A percentile compares a stretch with the other conserved stretches of the same genome.
These are phyloP conservation scores for Athelia sp. DNA, from an alignment of 1,284 basidiomycete species.

Conservation along the genomic window DNA sequence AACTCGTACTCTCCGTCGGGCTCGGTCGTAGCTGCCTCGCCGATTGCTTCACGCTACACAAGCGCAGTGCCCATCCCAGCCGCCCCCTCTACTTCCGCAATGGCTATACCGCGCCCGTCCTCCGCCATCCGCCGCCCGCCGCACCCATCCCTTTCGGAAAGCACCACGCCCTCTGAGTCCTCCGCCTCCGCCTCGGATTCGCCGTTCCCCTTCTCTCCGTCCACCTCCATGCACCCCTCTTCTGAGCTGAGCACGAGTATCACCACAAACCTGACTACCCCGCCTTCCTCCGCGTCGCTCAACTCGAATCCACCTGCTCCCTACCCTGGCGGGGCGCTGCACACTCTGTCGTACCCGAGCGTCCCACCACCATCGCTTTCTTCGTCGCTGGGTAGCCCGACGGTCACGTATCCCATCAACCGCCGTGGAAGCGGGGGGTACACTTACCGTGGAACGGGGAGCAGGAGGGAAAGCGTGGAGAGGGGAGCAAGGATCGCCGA, in stretches of 20 bases:
- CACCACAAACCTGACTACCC: constrained; percentile 60
- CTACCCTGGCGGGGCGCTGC: constrained; percentile 21
- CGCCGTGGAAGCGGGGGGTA: no score
- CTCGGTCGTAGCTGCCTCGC: constrained; percentile 31
- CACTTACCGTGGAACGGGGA: no score
- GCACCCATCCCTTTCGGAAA: constrained; percentile 37
- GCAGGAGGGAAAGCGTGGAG: constrained; percentile 55
- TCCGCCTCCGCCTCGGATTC: constrained; percentile 56
- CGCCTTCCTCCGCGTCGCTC: constrained; percentile 53
- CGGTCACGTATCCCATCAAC: constrained; percentile 40
- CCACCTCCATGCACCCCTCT: constrained; percentile 43
- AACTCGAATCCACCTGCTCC: constrained; percentile 34
- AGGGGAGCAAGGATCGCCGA: constrained; percentile 61
- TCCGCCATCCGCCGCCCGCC: constrained; percentile 54
- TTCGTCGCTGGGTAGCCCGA: constrained; percentile 62
- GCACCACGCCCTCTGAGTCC: constrained; percentile 56
- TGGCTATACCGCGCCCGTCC: constrained; percentile 65
- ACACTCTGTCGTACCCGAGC: constrained; percentile 53
- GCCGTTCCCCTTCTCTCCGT: constrained; percentile 54
- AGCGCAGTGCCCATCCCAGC: no score
- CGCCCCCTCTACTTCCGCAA: constrained; percentile 41
- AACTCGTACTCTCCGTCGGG: constrained; percentile 4
- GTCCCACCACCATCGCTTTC: constrained; percentile 66
- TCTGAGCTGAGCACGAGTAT: constrained; percentile 54
- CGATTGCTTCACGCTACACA: constrained; percentile 23